Evolutionary conservation across 2,329 filamentous ascomycete genomes (phyloP), one percentile per base, ranked within the genome.

Genomic region (Fusarium cyanostomum): DNA sequence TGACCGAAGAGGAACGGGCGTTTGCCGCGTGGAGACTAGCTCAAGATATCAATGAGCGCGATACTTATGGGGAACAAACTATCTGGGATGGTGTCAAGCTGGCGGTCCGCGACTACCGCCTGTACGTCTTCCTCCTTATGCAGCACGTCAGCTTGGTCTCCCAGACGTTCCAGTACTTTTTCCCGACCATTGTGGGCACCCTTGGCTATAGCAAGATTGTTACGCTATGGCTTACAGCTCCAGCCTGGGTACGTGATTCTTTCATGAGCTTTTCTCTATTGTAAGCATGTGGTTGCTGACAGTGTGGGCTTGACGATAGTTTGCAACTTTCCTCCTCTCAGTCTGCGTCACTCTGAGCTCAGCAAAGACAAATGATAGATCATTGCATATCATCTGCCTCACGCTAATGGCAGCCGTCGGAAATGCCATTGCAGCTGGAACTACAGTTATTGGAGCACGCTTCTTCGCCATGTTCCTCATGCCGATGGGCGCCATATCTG

Each of bases 401-500:
- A 84, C 86, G 77, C 48, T 82, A 0, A 57, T 88, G 0, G 81
- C 84, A 1, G 78, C 80, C 0, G 71, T 80, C 0, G 85, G 86
- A 3, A 86, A 86, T 52, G 78, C 84, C 5, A 84, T 88, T 18
- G 83, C 81, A 8, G 83, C 83, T 7, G 79, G 77, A 0, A 83
- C 84, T 0, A 80, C 81, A 0, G 79, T 78, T 3, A 76, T 81
- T 0, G 84, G 79, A 0, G 81, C 81, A 0, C 80, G 84, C 3
- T 88, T 86, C 75, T 86, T 88, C 58, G 86, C 84, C 63, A 86
- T 88, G 80, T 88, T 88, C 63, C 73, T 89, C 18, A 82, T 88
- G 80, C 82, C 84, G 0, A 81, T 86, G 75, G 82, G 84, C 0
- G 79, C 81, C 0, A 76, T 86, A 0, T 76, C 80, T 3, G 77